Conservation (phyloP, 2,329 filamentous ascomycete genomes). For the Penicillium glabrum region DNA sequence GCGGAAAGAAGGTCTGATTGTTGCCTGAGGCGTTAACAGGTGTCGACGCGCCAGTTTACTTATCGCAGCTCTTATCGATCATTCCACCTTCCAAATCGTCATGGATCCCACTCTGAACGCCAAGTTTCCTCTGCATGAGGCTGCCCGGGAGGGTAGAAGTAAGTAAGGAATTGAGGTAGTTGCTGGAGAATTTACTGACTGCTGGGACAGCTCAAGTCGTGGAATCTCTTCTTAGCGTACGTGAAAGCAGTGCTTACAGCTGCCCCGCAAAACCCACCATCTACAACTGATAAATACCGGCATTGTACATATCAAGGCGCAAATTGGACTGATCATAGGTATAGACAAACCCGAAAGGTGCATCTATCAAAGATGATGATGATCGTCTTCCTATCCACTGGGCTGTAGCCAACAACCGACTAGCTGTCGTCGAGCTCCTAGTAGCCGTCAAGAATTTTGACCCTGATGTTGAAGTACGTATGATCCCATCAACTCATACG, state of each 20-base stretch:
- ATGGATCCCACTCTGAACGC: conserved; percentile 49
- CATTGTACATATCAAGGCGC: background rate
- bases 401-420: conserved; percentile 81
- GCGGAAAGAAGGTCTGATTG: conserved; percentile 1
- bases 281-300: background rate
- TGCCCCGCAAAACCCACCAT: conserved; percentile 27
- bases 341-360: conserved; percentile 77
- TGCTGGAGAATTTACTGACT: conserved; percentile 21
- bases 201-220: conserved; percentile 60
- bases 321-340: conserved; percentile 30
- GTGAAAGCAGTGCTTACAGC: conserved; percentile 21
- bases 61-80: conserved; percentile 27
- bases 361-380: conserved; percentile 74
- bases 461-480: conserved; percentile 69
- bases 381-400: conserved; percentile 90
- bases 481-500: background rate
- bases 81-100: conserved; percentile 17
- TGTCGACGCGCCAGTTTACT: conserved; percentile 17
- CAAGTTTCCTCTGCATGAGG: conserved; percentile 83
- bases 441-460: conserved; percentile 74
- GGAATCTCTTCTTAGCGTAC: conserved; percentile 71
- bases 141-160: conserved; percentile 82
- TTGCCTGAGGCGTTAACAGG: conserved; percentile 22
- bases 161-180: conserved; percentile 29
- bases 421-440: conserved; percentile 72